Evolutionary conservation across 768 basidiomycete species (phyloP).

Genomic region (Melanogaster broomeanus): DNA sequence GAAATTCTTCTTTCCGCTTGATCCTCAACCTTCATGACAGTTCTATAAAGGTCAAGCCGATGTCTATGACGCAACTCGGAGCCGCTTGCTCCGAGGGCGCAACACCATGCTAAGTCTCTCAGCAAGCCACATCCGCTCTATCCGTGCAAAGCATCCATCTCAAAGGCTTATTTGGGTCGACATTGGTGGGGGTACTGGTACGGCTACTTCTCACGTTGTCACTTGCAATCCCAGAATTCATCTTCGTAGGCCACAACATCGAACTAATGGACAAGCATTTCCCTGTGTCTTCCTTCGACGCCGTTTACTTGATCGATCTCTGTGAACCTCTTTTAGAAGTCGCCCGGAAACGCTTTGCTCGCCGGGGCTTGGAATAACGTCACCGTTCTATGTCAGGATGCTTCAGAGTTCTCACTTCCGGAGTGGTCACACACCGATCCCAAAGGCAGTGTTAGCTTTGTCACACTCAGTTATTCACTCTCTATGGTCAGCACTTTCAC

Average conservation of each 20-base stretch:
- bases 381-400: slow-evolving; percentile 71
- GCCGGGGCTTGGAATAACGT: slow-evolving; percentile 75
- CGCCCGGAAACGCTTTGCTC: slow-evolving; percentile 65
- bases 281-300: slow-evolving; percentile 60
- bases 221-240: slow-evolving; percentile 4
- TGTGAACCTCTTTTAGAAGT: slow-evolving; percentile 72
- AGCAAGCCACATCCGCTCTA: slow-evolving; percentile 57
- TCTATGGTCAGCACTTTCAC: slow-evolving; percentile 46
- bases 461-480: slow-evolving; percentile 58
- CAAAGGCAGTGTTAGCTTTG: slow-evolving; percentile 54
- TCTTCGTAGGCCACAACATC: slow-evolving; percentile 57
- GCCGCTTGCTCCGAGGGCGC: slow-evolving; percentile 61
- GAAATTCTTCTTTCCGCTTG: background rate
- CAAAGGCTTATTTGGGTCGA: slow-evolving; percentile 74
- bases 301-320: slow-evolving; percentile 71
- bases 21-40: slow-evolving; percentile 20
- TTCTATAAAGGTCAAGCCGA: slow-evolving; percentile 72
- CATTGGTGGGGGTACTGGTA: slow-evolving; percentile 74
- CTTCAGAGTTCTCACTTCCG: slow-evolving; percentile 63
- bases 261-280: slow-evolving; percentile 69
- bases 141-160: slow-evolving; percentile 40
- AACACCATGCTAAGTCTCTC: slow-evolving; percentile 73
- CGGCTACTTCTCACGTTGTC: background rate
- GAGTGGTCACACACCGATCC: slow-evolving; percentile 53
- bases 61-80: slow-evolving; percentile 71